Conservation (phyloP, 805 yeast genomes). For the Lachancea waltii region DNA sequence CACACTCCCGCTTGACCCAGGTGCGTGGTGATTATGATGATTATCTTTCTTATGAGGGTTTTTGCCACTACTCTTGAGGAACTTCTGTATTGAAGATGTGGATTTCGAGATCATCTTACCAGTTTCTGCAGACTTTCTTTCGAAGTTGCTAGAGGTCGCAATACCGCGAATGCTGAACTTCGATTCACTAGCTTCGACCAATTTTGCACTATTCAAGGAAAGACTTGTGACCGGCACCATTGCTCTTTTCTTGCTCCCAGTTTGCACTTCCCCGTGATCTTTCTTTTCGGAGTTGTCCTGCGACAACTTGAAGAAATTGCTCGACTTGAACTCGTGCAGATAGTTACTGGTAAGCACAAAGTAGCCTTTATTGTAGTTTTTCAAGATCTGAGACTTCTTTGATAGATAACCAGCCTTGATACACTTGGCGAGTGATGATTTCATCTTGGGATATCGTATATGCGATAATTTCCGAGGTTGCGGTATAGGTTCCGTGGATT, state of each 20-base stretch:
- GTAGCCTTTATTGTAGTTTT: conserved; percentile 55
- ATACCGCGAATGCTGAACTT: conserved; percentile 37
- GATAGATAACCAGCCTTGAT: conserved; percentile 54
- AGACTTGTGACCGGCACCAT: conserved; percentile 40
- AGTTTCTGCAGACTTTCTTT: conserved; percentile 16
- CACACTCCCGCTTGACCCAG: conserved; percentile 3
- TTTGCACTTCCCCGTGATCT: conserved; percentile 11
- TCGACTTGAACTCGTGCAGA: conserved; percentile 56
- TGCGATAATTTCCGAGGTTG: conserved; percentile 44
- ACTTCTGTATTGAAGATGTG: conserved; percentile 15
- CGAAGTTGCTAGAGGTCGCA: conserved; percentile 19
- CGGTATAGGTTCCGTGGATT: conserved; percentile 36
- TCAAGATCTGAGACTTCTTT: conserved; percentile 55
- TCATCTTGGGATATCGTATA: conserved; percentile 47
- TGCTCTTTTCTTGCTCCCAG: conserved; percentile 40
- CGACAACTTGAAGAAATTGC: conserved; percentile 26
- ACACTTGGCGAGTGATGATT: conserved; percentile 44
- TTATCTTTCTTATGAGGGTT: conserved; percentile 6
- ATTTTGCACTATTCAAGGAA: conserved; percentile 33
- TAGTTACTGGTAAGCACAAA: conserved; percentile 63
- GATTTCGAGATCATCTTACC: conserved; percentile 18
- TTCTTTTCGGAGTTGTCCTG: conserved; percentile 9
- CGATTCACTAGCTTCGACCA: conserved; percentile 32
- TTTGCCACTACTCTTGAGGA: conserved; percentile 16
- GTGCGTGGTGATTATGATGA: background rate